Percentiles rank a stretch among this genome's conserved stretches.
phyloP scores from a whole-genome alignment of 1,284 basidiomycete species.

The Volvariella volvacea region DNA sequence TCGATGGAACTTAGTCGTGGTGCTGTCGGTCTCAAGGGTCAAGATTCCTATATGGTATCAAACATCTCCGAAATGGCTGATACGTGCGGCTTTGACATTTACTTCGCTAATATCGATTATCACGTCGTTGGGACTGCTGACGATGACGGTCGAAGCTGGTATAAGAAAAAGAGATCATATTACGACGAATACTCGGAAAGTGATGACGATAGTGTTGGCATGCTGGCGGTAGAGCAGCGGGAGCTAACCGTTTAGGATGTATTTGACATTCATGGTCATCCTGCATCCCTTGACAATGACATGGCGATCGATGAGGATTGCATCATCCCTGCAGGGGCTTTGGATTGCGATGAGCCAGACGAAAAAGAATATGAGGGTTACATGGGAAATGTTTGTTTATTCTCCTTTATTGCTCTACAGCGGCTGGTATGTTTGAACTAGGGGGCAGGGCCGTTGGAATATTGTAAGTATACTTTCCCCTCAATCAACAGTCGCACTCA shows the following conservation, averaged over 20 bases:
- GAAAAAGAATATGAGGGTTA: conserved; percentile 35
- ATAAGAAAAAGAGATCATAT: too few relatives aligned
- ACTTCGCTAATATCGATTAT: conserved; percentile 11
- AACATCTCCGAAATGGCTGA: neutral
- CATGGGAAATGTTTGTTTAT: conserved; percentile 38
- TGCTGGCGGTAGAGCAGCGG: neutral
- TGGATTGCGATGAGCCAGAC: conserved; percentile 29
- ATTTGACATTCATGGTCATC: neutral
- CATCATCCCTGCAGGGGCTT: too few relatives aligned
- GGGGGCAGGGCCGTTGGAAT: too few relatives aligned
- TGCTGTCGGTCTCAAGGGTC: neutral
- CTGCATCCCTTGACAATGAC: neutral
- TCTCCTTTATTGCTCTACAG: too few relatives aligned
- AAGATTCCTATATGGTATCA: neutral
- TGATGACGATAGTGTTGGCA: neutral
- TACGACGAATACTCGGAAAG: neutral
- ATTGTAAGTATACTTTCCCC: too few relatives aligned
- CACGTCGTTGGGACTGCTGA: conserved; percentile 21
- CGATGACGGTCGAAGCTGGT: neutral
- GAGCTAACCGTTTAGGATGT: too few relatives aligned
- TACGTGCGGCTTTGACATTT: neutral
- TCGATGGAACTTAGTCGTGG: neutral
- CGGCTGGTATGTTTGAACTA: too few relatives aligned
- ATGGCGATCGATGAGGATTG: neutral
- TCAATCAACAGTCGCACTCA: too few relatives aligned